These are phyloP conservation scores for Incumbomyces lentus DNA, from an alignment of 2,329 filamentous ascomycete genomes.

Conservation along the genomic window DNA sequence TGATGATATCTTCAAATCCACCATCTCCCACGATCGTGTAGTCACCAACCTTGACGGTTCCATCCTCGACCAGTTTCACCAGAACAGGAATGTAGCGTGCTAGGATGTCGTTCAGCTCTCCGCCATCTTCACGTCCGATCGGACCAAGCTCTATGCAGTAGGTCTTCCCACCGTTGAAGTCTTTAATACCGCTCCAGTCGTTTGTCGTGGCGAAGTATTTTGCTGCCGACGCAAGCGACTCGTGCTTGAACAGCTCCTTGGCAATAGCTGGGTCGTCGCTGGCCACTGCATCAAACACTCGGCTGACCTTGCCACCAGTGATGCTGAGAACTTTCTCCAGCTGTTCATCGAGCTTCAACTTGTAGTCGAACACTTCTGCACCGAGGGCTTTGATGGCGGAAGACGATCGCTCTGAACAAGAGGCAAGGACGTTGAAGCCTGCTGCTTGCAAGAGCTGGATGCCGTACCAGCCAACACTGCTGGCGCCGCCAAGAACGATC, in stretches of 20 bases:
- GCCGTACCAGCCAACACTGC: conserved; percentile 25
- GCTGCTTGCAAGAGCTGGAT: conserved; percentile 23
- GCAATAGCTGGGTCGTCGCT: conserved; percentile 22
- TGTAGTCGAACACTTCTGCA: conserved; percentile 26
- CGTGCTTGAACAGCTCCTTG: conserved; percentile 18
- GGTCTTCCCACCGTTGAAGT: conserved; percentile 21
- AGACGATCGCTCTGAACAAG: conserved; percentile 24
- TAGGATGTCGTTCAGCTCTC: conserved; percentile 16
- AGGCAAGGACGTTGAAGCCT: conserved; percentile 26
- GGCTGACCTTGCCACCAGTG: conserved; percentile 22
- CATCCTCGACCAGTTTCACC: conserved; percentile 16
- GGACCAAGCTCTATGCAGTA: conserved; percentile 12
- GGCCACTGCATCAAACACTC: conserved; percentile 26
- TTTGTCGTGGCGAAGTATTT: conserved; percentile 23
- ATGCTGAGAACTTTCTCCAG: conserved; percentile 21
- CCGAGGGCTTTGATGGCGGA: conserved; percentile 23
- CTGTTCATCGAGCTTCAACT: conserved; percentile 21
- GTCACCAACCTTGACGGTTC: conserved; percentile 13
- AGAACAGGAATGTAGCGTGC: conserved; percentile 19
- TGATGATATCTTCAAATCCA: conserved; percentile 19
- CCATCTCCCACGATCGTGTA: conserved; percentile 20
- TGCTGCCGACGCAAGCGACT: conserved; percentile 10
- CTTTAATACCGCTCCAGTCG: conserved; percentile 16
- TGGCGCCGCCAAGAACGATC: conserved; percentile 26
- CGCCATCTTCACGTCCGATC: conserved; percentile 17